Evolutionary conservation across 192 early-diverging fungal genomes (phyloP), one percentile per base, ranked within the genome.

Genomic region (Ambispora gerdemannii): DNA sequence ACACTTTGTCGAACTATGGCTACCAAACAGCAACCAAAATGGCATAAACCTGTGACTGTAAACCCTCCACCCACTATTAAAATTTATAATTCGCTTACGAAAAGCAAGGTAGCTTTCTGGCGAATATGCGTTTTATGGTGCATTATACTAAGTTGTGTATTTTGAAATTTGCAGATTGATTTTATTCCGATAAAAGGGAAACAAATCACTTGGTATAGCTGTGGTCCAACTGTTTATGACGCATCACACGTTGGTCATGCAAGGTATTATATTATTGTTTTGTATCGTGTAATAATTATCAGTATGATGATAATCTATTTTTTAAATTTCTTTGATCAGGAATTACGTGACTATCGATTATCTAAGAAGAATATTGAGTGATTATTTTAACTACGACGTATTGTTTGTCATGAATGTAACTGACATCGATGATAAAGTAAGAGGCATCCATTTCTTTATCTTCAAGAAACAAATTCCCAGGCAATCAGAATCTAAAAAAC

Each of bases 221-320:
- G 97, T 82, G 97, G 97, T 25, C 97, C 97, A 11, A 99, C 97
- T 3, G 97, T 99, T 24, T 99, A 99, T 74, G 94, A 95, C 74
- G 85, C 90, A 4, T 88, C 94, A 4, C 97, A 99, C 75, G 86
- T 99, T 76, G 97, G 97, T 30, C 97, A 99, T 72, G 97, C 97
- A 4, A 86, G 94, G 88, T 90, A 82, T 36, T 4, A 20, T 28
- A 13, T 15, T 55, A 36, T 61, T 49, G 30, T 32, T 49, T 52
- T n/a, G n/a, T n/a, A n/a, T n/a, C n/a, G n/a, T n/a, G n/a, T n/a
- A n/a, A n/a, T n/a, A n/a, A n/a, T n/a, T n/a, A n/a, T n/a, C n/a
- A n/a, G n/a, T n/a, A n/a, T n/a, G n/a, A n/a, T n/a, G n/a, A n/a
- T n/a, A n/a, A n/a, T n/a, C n/a, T n/a, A n/a, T n/a, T 11, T 65